These are phyloP conservation scores for Exophiala sideris DNA, from an alignment of 2,329 filamentous ascomycete species.

Conservation along the genomic window DNA sequence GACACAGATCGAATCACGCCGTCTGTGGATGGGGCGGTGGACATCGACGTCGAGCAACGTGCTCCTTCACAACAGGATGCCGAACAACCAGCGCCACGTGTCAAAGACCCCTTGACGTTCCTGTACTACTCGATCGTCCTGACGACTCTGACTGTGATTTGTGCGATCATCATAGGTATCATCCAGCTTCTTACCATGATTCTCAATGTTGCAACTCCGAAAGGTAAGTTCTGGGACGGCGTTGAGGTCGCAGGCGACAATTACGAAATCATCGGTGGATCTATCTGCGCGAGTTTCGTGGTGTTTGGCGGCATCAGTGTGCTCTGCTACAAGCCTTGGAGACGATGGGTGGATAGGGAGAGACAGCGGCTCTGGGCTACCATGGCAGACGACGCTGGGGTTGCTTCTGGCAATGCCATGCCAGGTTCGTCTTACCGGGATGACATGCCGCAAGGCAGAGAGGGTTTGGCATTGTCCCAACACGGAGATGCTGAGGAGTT, in stretches of 20 bases:
- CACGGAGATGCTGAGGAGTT: conserved; percentile 10
- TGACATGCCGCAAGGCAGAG: neutral
- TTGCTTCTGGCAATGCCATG: neutral
- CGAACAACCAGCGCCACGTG: conserved; percentile 50
- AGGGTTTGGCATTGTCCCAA: neutral
- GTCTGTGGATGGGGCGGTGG: neutral
- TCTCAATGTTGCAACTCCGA: conserved; percentile 61
- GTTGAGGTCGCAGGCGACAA: conserved; percentile 72
- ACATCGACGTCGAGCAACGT: neutral
- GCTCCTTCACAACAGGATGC: conserved; percentile 18
- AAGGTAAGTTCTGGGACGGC: conserved; percentile 84
- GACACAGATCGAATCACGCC: neutral
- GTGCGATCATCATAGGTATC: conserved; percentile 79
- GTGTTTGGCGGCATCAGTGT: conserved; percentile 72
- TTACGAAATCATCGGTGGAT: conserved; percentile 81
- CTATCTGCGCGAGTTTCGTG: conserved; percentile 81
- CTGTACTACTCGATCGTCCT: conserved; percentile 90
- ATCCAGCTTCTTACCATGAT: conserved; percentile 79
- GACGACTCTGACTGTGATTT: conserved; percentile 76
- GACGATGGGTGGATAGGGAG: conserved; percentile 52
- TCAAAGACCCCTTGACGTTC: conserved; percentile 80
- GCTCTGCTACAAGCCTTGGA: conserved; percentile 75
- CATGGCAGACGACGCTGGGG: neutral
- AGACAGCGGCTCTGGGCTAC: conserved; percentile 15
- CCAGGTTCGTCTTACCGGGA: neutral